Base-by-base conservation (phyloP, 352 stramenopile species). In the Globisporangium recalcitrans region DNA sequence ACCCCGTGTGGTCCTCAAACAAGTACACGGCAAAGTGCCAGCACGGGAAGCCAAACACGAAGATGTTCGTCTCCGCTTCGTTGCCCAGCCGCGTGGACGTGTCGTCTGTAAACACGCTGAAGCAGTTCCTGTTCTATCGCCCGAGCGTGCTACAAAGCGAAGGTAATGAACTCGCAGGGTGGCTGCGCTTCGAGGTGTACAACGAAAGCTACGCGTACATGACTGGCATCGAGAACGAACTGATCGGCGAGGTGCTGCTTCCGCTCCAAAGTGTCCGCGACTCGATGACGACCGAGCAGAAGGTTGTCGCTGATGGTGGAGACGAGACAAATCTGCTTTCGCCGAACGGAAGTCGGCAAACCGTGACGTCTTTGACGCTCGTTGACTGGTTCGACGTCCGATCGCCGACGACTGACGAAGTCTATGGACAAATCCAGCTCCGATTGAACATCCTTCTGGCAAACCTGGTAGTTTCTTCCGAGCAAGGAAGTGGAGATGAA, bases 381-480 rank as follows among this genome's bases (percentile, higher is more conserved):
- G 80, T 90, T 1, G 81, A 93, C 55, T 93, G 84, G 84, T 91
- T 91, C 49, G 84, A 93, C 53, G 70, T 93, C 21, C 77, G 77
- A 16, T 87, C 79, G 0, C 71, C 71, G 9, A 64, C 69, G 7
- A 90, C 60, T 0, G 81, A 91, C 63, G 78, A 88, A 22, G 65
- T 84, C 14, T 78, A 73, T 58, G 84, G 84, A 1, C 84, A 91
- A 62, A 80, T 93, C 58, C 84, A 93, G 55, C 68, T 93, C 38
- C 80, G 81, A 0, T 53, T 93, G 48, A 84, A 89, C 52, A 85
- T 93, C 52, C 27, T 87, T n/a, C 58, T 91, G 9, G 65, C 81
- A 21, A 89, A 93, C 44, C 78, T 74, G 21, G 52, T 78, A 53
- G n/a, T 47, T 1, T 31, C 44, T n/a, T n/a, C 19, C 5, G 58